phyloP scores from a whole-genome alignment of 208 protist species.

The Wallacemonas sp. region DNA sequence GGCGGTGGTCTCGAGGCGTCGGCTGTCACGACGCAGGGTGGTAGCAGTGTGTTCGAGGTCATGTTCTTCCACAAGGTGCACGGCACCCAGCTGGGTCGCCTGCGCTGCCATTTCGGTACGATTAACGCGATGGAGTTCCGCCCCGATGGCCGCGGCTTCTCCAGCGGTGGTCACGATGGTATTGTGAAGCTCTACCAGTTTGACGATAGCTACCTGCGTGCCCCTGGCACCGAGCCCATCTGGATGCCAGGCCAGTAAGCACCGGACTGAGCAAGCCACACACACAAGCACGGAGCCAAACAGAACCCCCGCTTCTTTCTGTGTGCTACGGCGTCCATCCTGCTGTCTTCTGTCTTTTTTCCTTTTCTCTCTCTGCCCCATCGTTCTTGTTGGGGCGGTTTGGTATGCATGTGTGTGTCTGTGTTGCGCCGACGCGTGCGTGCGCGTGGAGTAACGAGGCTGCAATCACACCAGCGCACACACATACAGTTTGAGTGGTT shows the following conservation, averaged over 20 bases:
- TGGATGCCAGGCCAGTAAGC: no score
- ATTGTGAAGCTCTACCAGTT: slow-evolving; percentile 96
- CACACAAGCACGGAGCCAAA: neutral
- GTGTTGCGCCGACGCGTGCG: no score
- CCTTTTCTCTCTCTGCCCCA: no score
- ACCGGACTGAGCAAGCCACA: neutral
- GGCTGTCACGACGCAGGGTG: slow-evolving; percentile 93
- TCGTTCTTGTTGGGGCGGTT: no score
- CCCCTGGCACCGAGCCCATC: slow-evolving; percentile 64
- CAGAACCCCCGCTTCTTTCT: no score
- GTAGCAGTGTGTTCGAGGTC: slow-evolving; percentile 94
- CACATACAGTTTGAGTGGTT: no score
- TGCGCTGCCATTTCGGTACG: slow-evolving; percentile 98
- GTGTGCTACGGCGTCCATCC: no score
- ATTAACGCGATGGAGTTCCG: slow-evolving; percentile 96
- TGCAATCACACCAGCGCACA: no score
- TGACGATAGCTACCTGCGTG: slow-evolving; percentile 89
- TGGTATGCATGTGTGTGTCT: no score
- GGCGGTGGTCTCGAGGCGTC: slow-evolving; percentile 97
- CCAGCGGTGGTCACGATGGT: slow-evolving; percentile 95
- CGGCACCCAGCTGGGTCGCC: slow-evolving; percentile 95
- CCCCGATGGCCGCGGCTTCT: slow-evolving; percentile 94
- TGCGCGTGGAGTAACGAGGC: no score
- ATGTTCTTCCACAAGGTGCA: slow-evolving; percentile 97
- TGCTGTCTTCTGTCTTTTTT: no score